Conservation (phyloP, 495 filamentous ascomycete species). For the Hypoxylon trugodes region DNA sequence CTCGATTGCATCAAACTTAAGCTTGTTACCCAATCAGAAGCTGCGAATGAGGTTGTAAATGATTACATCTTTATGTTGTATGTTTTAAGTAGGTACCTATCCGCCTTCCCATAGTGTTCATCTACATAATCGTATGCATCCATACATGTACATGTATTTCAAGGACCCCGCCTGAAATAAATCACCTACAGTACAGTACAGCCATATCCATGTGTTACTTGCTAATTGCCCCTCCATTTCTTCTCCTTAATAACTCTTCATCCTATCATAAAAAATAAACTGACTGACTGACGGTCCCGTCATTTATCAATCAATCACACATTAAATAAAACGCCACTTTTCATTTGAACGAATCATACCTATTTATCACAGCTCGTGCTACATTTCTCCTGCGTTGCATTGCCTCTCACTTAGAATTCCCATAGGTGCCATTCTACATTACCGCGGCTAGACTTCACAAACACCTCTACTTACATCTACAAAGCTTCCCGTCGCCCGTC, state of each 20-base stretch:
- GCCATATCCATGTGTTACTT: background rate
- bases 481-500: background rate
- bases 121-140: background rate
- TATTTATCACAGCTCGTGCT: conserved; percentile 14
- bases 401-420: background rate
- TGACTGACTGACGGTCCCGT: conserved; percentile 14
- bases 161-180: conserved; percentile 13
- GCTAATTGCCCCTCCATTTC: background rate
- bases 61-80: too few species aligned
- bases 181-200: too few species aligned
- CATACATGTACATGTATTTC: background rate
- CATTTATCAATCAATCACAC: conserved; percentile 27
- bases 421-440: conserved; percentile 15
- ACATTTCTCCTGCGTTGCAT: conserved; percentile 14
- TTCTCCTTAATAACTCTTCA: background rate
- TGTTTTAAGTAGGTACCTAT: too few species aligned
- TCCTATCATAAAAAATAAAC: conserved; percentile 15
- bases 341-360: conserved; percentile 30
- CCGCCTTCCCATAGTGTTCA: too few species aligned
- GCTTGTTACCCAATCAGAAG: conserved; percentile 16
- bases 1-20: conserved; percentile 32
- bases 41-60: conserved; percentile 8
- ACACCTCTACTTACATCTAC: conserved; percentile 6
- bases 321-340: conserved; percentile 17
- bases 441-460: conserved; percentile 20